Evolutionary conservation across 306 rosid species (phyloP).

Genomic region (Malus orientalis): DNA sequence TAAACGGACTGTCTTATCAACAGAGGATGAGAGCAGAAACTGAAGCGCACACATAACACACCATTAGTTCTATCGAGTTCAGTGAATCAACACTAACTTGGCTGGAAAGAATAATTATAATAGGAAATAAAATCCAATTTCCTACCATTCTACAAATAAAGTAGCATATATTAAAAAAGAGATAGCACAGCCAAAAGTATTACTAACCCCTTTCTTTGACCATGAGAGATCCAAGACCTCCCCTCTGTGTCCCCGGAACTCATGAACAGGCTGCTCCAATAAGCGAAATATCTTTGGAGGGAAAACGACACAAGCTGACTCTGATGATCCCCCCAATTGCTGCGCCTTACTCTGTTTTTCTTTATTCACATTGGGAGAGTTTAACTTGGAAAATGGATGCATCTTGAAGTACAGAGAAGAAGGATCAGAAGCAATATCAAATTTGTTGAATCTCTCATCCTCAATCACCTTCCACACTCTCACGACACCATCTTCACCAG

Average conservation of each 20-base stretch:
- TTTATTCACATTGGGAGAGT: slow-evolving; percentile 38
- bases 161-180: background rate
- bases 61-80: slow-evolving; percentile 8
- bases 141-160: background rate
- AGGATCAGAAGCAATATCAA: slow-evolving; percentile 47
- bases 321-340: slow-evolving; percentile 41
- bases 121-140: background rate
- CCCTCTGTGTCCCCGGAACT: slow-evolving; percentile 57
- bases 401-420: slow-evolving; percentile 58
- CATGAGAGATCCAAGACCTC: slow-evolving; percentile 83
- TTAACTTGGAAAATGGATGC: slow-evolving; percentile 41
- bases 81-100: background rate
- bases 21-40: slow-evolving; percentile 79
- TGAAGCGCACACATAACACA: slow-evolving; percentile 21
- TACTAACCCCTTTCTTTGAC: slow-evolving; percentile 75
- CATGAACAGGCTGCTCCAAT: slow-evolving; percentile 62
- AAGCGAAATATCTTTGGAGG: slow-evolving; percentile 66
- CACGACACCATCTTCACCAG: slow-evolving; percentile 72
- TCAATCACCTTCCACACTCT: slow-evolving; percentile 76
- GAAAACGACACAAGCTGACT: slow-evolving; percentile 62
- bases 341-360: slow-evolving; percentile 32
- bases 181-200: background rate
- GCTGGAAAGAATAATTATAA: background rate
- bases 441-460: slow-evolving; percentile 39
- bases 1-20: slow-evolving; percentile 74